Evolutionary conservation across 1,139 yeast species (phyloP).

Genomic region (Arxiozyma bovina): DNA sequence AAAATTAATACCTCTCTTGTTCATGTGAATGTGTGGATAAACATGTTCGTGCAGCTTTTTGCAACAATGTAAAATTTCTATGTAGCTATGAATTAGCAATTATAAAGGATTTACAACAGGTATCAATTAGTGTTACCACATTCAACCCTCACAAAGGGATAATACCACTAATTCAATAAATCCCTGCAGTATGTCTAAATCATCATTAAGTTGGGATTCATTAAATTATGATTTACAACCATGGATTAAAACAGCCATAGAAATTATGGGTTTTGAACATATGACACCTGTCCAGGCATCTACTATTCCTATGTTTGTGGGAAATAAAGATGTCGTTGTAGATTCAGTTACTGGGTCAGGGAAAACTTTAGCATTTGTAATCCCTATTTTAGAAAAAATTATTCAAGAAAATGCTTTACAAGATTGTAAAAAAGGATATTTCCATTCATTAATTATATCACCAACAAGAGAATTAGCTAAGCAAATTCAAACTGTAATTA

Average conservation of each 20-base stretch:
- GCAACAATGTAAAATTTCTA: neutral
- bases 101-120: too few species aligned
- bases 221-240: conserved; percentile 32
- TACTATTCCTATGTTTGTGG: conserved; percentile 75
- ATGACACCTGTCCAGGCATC: conserved; percentile 99
- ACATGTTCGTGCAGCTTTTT: neutral
- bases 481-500: conserved; percentile 67
- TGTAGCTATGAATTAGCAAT: neutral
- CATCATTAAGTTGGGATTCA: conserved; percentile 33
- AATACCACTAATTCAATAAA: neutral
- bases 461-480: conserved; percentile 91
- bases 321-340: conserved; percentile 92
- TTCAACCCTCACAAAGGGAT: neutral
- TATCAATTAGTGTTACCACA: neutral
- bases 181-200: conserved; percentile 23
- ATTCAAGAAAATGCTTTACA: conserved; percentile 30
- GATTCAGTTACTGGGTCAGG: conserved; percentile 98
- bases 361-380: conserved; percentile 76
- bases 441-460: conserved; percentile 64
- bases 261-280: conserved; percentile 60
- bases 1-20: too few species aligned
- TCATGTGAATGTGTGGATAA: neutral
- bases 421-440: conserved; percentile 47
- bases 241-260: conserved; percentile 51
- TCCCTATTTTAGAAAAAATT: conserved; percentile 70